Conservation (phyloP, 805 yeast species). For the Yamadazyma paraphyllophila region DNA sequence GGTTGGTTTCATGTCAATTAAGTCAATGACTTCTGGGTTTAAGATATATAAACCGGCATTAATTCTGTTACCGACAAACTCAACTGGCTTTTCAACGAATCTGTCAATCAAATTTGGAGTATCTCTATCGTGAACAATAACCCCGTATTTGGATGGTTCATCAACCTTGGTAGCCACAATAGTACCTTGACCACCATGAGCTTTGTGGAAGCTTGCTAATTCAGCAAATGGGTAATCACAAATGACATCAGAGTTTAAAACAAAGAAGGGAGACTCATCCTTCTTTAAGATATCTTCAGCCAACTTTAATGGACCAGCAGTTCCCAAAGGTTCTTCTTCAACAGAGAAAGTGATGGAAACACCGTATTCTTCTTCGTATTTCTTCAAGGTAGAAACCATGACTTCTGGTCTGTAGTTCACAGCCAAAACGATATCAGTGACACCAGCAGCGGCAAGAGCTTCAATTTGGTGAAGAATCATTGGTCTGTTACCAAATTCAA, state of each 20-base stretch:
- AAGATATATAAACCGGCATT: conserved; percentile 98
- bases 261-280: conserved; percentile 96
- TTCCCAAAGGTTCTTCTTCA: conserved; percentile 98
- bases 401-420: conserved; percentile 99
- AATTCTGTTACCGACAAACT: conserved; percentile 99
- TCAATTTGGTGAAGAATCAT: conserved; percentile 99
- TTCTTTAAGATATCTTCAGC: conserved; percentile 92
- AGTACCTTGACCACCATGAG: conserved; percentile 97
- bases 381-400: conserved; percentile 91
- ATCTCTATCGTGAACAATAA: conserved; percentile 94
- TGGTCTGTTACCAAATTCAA: conserved; percentile 98
- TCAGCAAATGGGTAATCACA: conserved; percentile 98
- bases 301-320: conserved; percentile 98
- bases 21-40: conserved; percentile 95
- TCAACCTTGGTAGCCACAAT: conserved; percentile 99
- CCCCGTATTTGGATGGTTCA: conserved; percentile 99
- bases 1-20: conserved; percentile 97
- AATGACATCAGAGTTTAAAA: conserved; percentile 95
- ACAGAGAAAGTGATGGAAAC: conserved; percentile 94
- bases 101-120: conserved; percentile 95
- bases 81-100: conserved; percentile 99
- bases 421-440: conserved; percentile 96
- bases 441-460: conserved; percentile 97
- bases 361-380: conserved; percentile 94
- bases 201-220: conserved; percentile 86